A percentile compares a stretch with the other conserved stretches of the same genome.
Evolutionary conservation across 805 yeast genomes (phyloP).

Genomic region (Barnettozyma siamensis): DNA sequence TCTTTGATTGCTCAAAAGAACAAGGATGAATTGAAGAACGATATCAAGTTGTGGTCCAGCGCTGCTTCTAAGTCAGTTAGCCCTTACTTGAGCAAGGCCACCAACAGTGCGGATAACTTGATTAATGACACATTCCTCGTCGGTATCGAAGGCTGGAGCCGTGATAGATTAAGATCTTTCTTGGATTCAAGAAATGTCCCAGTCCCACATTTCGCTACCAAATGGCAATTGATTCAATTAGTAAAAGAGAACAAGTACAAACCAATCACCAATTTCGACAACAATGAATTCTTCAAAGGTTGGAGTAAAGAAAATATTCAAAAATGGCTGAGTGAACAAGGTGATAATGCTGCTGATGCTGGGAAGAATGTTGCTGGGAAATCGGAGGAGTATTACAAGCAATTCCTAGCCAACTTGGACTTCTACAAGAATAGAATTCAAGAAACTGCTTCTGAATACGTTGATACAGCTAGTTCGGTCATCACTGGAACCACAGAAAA

Average conservation of each 20-base stretch:
- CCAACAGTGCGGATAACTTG: constrained; percentile 28
- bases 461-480: constrained; percentile 14
- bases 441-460: constrained; percentile 19
- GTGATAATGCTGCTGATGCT: constrained; percentile 21
- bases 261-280: constrained; percentile 29
- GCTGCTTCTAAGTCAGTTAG: constrained; percentile 26
- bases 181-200: constrained; percentile 36
- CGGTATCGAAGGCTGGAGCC: constrained; percentile 43
- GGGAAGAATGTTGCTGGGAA: constrained; percentile 18
- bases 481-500: constrained; percentile 7
- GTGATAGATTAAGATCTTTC: constrained; percentile 37
- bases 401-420: constrained; percentile 11
- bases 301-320: constrained; percentile 34
- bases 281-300: constrained; percentile 30
- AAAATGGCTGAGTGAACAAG: constrained; percentile 34
- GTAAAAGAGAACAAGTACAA: constrained; percentile 34
- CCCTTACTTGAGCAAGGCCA: constrained; percentile 32
- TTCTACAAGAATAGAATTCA: constrained; percentile 11
- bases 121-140: constrained; percentile 41
- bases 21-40: constrained; percentile 31
- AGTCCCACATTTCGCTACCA: constrained; percentile 35
- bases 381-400: constrained; percentile 21
- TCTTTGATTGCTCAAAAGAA: constrained; percentile 30
- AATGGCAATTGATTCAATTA: constrained; percentile 32
- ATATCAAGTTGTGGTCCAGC: constrained; percentile 33